Base-by-base conservation (phyloP, 2,329 filamentous ascomycete species). In the Orbilia brochopaga region DNA sequence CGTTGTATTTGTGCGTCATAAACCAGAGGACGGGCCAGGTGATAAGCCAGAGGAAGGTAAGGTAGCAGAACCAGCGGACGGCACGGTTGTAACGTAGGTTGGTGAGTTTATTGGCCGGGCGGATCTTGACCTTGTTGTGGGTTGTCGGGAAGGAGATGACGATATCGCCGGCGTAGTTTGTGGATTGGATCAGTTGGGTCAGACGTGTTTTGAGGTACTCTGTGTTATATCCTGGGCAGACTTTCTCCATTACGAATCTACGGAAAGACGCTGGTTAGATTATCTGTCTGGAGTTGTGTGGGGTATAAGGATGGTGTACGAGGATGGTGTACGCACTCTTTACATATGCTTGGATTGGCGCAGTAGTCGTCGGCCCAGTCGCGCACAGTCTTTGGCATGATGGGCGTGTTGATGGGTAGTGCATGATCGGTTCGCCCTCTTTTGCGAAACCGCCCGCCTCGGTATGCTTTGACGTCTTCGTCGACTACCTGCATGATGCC, bases 341-440 rank as follows among this genome's bases (percentile, higher is more conserved):
- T 88, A 35, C 90, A 81, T 7, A 81, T 80, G 0, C 85, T 82
- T 21, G 81, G 80, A 74, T 83, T 86, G 1, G 83, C 83, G 75
- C 85, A 87, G 79, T 86, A 92, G 42, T 84, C 83, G 66, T 88
- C 84, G 75, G 88, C 90, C 89, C 89, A 92, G 67, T 87, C 84
- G 21, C 78, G 78, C 10, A 87, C 78, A 80, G 69, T 75, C 75
- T 8, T 74, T 69, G 24, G 75, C 73, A 10, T 81, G 81, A 10
- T 83, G 7, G 53, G 66, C n/a, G 61, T 73, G 54, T 56, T 46
- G 24, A 30, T 50, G 2, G 63, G 57, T 27, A 59, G 21, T 11
- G 53, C 78, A 74, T 84, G 82, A 62, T 84, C 78, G 69, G 80
- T 40, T 80, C 69, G 81, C 80, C 58, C 78, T 80, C 27, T 56